Percentiles rank a stretch among this genome's conserved stretches.
Evolutionary conservation across 306 rosid species (phyloP).

Genomic region (Canavalia gladiata): DNA sequence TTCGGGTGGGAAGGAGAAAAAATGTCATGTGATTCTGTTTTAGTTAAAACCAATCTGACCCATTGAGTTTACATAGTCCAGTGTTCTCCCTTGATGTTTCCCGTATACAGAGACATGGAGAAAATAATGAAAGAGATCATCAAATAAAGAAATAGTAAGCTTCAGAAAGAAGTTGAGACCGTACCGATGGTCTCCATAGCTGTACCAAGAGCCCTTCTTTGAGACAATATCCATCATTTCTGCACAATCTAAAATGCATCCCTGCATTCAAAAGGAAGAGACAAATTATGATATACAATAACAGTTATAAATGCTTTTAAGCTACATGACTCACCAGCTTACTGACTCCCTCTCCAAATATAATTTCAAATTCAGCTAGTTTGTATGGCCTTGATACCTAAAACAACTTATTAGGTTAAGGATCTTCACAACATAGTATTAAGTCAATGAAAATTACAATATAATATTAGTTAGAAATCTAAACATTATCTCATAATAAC

Average conservation of each 20-base stretch:
- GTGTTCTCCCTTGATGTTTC: too few species aligned
- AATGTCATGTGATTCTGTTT: too few species aligned
- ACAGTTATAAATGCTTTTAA: conserved; percentile 22
- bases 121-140: conserved; percentile 27
- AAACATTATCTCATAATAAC: not conserved
- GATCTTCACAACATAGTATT: conserved; percentile 20
- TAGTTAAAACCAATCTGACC: too few species aligned
- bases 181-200: conserved; percentile 93
- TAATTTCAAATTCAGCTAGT: conserved; percentile 94
- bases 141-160: conserved; percentile 15
- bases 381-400: conserved; percentile 99
- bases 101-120: too few species aligned
- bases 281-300: conserved; percentile 38
- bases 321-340: conserved; percentile 70
- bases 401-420: conserved; percentile 46
- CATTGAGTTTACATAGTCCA: too few species aligned
- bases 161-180: conserved; percentile 43
- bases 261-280: conserved; percentile 66
- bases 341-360: conserved; percentile 93
- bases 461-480: conserved; percentile 2
- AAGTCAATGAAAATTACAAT: conserved; percentile 37
- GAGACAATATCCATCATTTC: conserved; percentile 82
- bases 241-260: conserved; percentile 96
- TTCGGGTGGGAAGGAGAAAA: too few species aligned
- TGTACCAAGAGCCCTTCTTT: conserved; percentile 97